phyloP scores from a whole-genome alignment of 2,329 filamentous ascomycete genomes.

The Colletotrichum sp. region DNA sequence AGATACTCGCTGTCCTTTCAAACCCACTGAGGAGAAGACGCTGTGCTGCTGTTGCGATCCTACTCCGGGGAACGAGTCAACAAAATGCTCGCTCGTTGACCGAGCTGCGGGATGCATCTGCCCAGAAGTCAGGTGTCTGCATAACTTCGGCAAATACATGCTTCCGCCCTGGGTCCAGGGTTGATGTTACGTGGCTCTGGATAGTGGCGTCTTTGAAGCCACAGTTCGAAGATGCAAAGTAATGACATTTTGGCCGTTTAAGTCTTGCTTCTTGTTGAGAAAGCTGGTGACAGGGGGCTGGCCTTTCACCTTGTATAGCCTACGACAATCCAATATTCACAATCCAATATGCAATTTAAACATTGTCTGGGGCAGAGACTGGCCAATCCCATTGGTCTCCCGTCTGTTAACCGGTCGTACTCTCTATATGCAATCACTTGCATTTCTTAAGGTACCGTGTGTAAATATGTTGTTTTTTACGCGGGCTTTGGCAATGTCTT shows the following conservation, averaged over 20 bases:
- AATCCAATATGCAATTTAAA: background rate
- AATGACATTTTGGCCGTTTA: background rate
- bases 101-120: background rate
- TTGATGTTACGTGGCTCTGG: fast-evolving
- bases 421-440: background rate
- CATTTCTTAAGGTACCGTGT: background rate
- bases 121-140: background rate
- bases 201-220: background rate
- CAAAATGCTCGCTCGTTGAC: background rate
- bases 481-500: background rate
- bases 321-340: background rate
- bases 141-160: background rate
- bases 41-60: background rate
- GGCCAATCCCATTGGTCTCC: background rate
- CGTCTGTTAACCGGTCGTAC: background rate
- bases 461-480: too few species aligned
- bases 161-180: background rate
- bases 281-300: background rate
- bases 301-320: background rate
- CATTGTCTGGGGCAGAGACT: background rate
- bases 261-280: background rate
- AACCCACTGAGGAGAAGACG: background rate
- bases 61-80: background rate
- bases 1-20: background rate
- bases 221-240: background rate